These are phyloP conservation scores for Hippophae rhamnoides DNA, from an alignment of 306 rosid genomes.

Conservation along the genomic window DNA sequence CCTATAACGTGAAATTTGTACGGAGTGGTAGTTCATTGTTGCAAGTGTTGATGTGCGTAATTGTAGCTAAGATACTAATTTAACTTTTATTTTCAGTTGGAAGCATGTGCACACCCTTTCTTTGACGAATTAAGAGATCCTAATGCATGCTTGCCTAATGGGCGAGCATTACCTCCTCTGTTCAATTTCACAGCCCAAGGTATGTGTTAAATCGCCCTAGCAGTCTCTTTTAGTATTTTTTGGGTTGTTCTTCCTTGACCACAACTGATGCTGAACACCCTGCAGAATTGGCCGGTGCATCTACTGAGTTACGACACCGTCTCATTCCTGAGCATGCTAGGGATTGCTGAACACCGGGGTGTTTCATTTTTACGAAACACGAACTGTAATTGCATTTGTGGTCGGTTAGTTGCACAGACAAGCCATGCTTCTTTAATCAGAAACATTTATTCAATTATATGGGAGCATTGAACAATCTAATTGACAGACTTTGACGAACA, in stretches of 20 bases:
- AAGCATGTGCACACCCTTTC: slow-evolving; percentile 88
- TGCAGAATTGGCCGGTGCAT: slow-evolving; percentile 72
- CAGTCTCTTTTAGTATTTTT: not conserved
- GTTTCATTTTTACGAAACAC: slow-evolving; percentile 5
- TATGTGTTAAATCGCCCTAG: slow-evolving; percentile 8
- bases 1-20: not conserved
- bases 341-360: slow-evolving; percentile 11
- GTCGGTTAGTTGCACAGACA: slow-evolving; percentile 31
- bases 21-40: no score
- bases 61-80: not conserved
- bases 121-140: slow-evolving; percentile 72
- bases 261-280: slow-evolving; percentile 15
- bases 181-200: slow-evolving; percentile 82
- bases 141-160: slow-evolving; percentile 55
- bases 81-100: slow-evolving; percentile 44
- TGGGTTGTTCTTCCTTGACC: not conserved
- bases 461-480: slow-evolving; percentile 13
- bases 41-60: no score
- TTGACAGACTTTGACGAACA: slow-evolving; percentile 14
- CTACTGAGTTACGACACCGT: slow-evolving; percentile 71
- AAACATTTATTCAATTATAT: slow-evolving; percentile 10
- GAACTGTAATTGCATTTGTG: slow-evolving; percentile 34
- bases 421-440: slow-evolving; percentile 31
- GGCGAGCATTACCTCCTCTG: slow-evolving; percentile 63
- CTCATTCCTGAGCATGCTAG: slow-evolving; percentile 80